Evolutionary conservation across 179 eudicot species (phyloP), one percentile per base, ranked within the genome.

Genomic region (Vitellaria paradoxa): DNA sequence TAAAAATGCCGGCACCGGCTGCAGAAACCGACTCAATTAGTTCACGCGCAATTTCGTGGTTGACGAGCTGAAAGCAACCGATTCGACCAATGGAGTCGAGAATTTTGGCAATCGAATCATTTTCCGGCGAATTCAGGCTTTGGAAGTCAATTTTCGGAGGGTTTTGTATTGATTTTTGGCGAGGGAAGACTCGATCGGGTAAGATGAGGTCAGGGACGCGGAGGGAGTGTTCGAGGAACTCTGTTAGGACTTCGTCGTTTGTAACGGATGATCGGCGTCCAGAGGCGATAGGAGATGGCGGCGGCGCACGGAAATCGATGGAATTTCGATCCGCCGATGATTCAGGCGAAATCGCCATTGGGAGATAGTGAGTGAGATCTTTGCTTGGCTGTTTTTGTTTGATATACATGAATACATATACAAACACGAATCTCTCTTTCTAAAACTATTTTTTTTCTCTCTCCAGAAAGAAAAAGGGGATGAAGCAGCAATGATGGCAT

Each of bases 281-380:
- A 18, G 93, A 77, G 7, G 87, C 93, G 1, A 87, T 82, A 8
- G 98, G 98, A 6, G 98, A 92, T 6, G 98, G 98, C 4, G 98
- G 98, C 8, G 98, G 97, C 0, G 98, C 98, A 2, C 91, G 91
- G 81, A 92, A 92, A 59, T 90, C 89, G 66, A 81, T 67, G 72
- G 72, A 23, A 65, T 68, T 78, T 10, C 3, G 68, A 30, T 76
- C 81, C 17, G 69, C 74, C 53, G 77, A 56, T 0, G 80, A 64
- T 52, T 85, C 73, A 5, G 85, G 86, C 21, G 81, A 81, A 4
- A 30, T 70, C 23, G 78, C 81, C 80, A 82, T 80, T 13, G 65
- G 21, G 64, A 26, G 53, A n/a, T 42, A 13, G 62, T 59, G 7
- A 23, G 24, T 23, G 26, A 45, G 20, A 10, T 52, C 42, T 18